Conservation (phyloP, 2,329 filamentous ascomycete species). For the Fusarium fujikuroi region DNA sequence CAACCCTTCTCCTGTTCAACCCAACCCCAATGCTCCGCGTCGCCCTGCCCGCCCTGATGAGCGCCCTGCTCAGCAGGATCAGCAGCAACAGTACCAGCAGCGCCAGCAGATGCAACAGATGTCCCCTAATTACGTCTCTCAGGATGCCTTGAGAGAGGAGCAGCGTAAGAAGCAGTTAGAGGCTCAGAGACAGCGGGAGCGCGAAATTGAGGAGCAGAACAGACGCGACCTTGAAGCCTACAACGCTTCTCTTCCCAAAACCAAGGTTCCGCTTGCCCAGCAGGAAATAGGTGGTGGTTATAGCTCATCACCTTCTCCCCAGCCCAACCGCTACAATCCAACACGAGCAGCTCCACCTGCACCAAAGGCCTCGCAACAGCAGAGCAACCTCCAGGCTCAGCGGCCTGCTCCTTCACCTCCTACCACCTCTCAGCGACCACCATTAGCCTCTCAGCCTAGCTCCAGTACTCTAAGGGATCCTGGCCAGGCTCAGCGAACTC, state of each 20-base stretch:
- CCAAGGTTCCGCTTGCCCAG: constrained; percentile 81
- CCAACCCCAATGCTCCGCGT: constrained; percentile 53
- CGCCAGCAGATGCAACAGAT: constrained; percentile 68
- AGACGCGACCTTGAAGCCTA: constrained; percentile 86
- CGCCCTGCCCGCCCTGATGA: constrained; percentile 57
- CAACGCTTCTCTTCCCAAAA: constrained; percentile 88
- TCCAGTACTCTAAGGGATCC: constrained; percentile 58
- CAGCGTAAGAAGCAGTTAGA: constrained; percentile 72
- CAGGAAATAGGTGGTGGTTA: constrained; percentile 83
- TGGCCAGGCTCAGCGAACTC: constrained; percentile 53
- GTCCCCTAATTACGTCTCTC: constrained; percentile 63
- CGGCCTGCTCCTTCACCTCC: constrained; percentile 80
- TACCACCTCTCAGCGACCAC: constrained; percentile 57
- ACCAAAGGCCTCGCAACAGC: constrained; percentile 68
- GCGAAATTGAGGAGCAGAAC: constrained; percentile 72
- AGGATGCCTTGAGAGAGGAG: constrained; percentile 64
- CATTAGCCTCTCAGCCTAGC: constrained; percentile 61
- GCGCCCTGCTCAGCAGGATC: constrained; percentile 48
- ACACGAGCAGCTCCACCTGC: constrained; percentile 85
- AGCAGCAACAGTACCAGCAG: constrained; percentile 66
- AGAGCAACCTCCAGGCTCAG: constrained; percentile 73
- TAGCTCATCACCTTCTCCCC: constrained; percentile 51
- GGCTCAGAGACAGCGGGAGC: constrained; percentile 60
- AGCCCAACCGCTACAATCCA: constrained; percentile 83
- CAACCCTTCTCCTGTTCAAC: constrained; percentile 51